A percentile compares a stretch with the other conserved stretches of the same genome.
phyloP scores from a whole-genome alignment of 2,329 filamentous ascomycete species.

The Cladophialophora yegresii region DNA sequence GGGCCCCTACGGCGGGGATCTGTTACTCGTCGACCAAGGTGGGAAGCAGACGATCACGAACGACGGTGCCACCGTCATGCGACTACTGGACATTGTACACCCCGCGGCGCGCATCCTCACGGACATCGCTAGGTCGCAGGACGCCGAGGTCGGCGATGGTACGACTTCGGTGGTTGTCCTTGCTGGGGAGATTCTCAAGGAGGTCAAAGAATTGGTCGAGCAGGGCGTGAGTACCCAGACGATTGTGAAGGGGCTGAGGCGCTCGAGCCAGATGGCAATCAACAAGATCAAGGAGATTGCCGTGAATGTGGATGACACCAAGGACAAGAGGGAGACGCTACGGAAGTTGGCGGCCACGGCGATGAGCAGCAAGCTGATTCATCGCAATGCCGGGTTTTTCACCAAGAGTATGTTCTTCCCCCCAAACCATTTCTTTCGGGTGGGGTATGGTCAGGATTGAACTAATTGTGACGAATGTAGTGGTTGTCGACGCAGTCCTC shows the following conservation, averaged over 20 bases:
- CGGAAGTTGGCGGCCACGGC: slow-evolving; percentile 88
- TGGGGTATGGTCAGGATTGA: not conserved
- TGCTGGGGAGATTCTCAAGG: slow-evolving; percentile 96
- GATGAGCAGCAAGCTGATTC: slow-evolving; percentile 99
- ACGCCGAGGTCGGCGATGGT: slow-evolving; percentile 96
- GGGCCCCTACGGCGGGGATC: slow-evolving; percentile 93
- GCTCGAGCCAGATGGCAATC: slow-evolving; percentile 84
- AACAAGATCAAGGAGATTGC: slow-evolving; percentile 99
- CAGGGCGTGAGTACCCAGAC: slow-evolving; percentile 96
- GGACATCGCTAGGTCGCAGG: slow-evolving; percentile 97
- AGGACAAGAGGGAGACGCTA: slow-evolving; percentile 81
- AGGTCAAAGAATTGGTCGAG: slow-evolving; percentile 93
- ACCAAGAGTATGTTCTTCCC: slow-evolving; percentile 73
- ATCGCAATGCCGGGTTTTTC: slow-evolving; percentile 95
- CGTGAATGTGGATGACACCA: slow-evolving; percentile 73
- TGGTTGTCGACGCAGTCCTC: slow-evolving; percentile 96
- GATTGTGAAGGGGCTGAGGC: slow-evolving; percentile 93
- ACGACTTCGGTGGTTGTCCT: slow-evolving; percentile 97
- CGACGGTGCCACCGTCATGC: slow-evolving; percentile 99
- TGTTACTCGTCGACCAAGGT: slow-evolving; percentile 94
- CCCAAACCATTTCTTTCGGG: not conserved
- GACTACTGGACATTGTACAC: slow-evolving; percentile 98
- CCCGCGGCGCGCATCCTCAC: slow-evolving; percentile 95
- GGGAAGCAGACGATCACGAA: slow-evolving; percentile 97
- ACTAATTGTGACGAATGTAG: slow-evolving; percentile 49